These are phyloP conservation scores for Candida nemodendra DNA, from an alignment of 805 yeast genomes.

Conservation along the genomic window DNA sequence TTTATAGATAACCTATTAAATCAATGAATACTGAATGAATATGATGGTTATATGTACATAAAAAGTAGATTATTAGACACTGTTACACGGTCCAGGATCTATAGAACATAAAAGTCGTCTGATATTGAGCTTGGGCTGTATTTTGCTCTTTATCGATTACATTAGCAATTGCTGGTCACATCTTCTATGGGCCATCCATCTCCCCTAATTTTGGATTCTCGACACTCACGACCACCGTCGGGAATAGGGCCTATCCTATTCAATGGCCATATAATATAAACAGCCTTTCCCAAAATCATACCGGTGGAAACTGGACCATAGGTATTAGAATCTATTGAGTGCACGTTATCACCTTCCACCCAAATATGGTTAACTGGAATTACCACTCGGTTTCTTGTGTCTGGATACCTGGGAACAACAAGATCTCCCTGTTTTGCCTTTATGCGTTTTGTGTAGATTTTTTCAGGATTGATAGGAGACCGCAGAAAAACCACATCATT, in stretches of 20 bases:
- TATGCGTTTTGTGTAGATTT: constrained; percentile 75
- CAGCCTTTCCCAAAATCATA: constrained; percentile 73
- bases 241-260: constrained; percentile 51
- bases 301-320: constrained; percentile 90
- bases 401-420: constrained; percentile 59
- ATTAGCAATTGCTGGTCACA: too few relatives aligned
- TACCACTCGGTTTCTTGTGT: constrained; percentile 58
- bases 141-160: too few relatives aligned
- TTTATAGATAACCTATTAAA: neutral
- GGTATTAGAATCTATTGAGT: constrained; percentile 79
- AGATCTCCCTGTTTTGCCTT: constrained; percentile 74
- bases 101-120: too few relatives aligned
- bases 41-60: too few relatives aligned
- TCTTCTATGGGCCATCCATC: neutral
- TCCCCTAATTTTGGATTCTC: constrained; percentile 27
- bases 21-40: too few relatives aligned
- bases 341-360: constrained; percentile 93
- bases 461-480: constrained; percentile 79
- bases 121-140: too few relatives aligned
- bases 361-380: constrained; percentile 83
- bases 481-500: constrained; percentile 77
- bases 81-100: too few relatives aligned
- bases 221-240: constrained; percentile 52
- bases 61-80: too few relatives aligned
- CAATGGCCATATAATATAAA: constrained; percentile 68